These are phyloP conservation scores for Coprinopsis sp. DNA, from an alignment of 768 basidiomycete genomes.

Conservation along the genomic window DNA sequence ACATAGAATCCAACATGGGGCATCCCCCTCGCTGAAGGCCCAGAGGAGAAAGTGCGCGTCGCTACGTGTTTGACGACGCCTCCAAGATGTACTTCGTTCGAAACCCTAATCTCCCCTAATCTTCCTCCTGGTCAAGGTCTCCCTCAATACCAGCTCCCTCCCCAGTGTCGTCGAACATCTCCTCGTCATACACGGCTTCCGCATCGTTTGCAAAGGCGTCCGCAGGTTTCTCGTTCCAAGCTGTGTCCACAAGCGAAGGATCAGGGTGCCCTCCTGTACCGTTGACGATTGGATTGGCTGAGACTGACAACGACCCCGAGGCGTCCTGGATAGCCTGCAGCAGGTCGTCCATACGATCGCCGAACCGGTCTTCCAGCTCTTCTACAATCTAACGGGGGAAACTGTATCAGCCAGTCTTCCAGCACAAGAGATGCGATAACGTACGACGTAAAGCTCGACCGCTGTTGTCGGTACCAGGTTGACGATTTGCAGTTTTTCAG, in stretches of 20 bases:
- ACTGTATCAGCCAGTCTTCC: background rate
- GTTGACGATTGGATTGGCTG: background rate
- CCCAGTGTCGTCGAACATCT: constrained; percentile 60
- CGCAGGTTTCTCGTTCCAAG: constrained; percentile 1
- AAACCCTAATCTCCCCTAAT: constrained; percentile 2
- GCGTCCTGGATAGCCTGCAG: constrained; percentile 45
- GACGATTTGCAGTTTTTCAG: constrained; percentile 89
- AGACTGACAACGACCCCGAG: background rate
- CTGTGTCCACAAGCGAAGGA: constrained; percentile 26
- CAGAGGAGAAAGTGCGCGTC: too few relatives aligned
- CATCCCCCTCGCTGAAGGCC: too few relatives aligned
- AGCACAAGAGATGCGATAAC: constrained; percentile 25
- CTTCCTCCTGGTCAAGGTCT: constrained; percentile 40
- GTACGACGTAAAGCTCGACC: constrained; percentile 86
- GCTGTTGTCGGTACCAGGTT: constrained; percentile 79
- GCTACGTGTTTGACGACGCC: background rate
- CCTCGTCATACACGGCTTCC: constrained; percentile 44
- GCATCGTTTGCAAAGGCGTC: constrained; percentile 28
- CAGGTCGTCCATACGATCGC: constrained; percentile 64
- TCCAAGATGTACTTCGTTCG: background rate
- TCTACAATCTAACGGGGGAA: constrained; percentile 67
- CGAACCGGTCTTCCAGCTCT: constrained; percentile 81
- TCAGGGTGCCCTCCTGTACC: background rate
- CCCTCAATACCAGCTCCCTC: constrained; percentile 66
- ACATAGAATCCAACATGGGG: too few relatives aligned